phyloP scores from a whole-genome alignment of 2,329 filamentous ascomycete species.

The Fusarium marasasianum region DNA sequence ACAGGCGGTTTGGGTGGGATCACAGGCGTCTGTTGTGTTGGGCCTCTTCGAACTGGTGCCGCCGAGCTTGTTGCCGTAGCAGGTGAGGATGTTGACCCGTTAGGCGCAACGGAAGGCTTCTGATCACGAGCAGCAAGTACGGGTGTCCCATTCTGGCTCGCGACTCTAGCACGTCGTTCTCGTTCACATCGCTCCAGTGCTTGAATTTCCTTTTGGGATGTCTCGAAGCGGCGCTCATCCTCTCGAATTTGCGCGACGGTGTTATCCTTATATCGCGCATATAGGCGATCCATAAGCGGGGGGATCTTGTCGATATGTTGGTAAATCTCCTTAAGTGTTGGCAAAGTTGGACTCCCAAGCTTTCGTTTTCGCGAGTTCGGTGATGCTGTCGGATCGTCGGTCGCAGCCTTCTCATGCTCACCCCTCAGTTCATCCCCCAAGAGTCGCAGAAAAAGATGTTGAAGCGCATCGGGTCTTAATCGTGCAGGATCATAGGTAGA shows the following conservation, averaged over 20 bases:
- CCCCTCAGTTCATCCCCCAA: constrained; percentile 76
- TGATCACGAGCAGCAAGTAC: constrained; percentile 47
- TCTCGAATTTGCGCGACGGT: constrained; percentile 76
- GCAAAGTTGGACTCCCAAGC: constrained; percentile 69
- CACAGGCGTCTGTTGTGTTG: constrained; percentile 47
- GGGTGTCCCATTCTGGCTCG: constrained; percentile 48
- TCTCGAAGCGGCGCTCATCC: constrained; percentile 74
- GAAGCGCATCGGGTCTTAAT: constrained; percentile 79
- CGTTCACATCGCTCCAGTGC: constrained; percentile 67
- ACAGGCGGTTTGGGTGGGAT: constrained; percentile 48
- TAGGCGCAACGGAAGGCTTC: constrained; percentile 40
- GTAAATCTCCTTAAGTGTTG: constrained; percentile 72
- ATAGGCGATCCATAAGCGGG: constrained; percentile 76
- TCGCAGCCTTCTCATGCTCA: constrained; percentile 53
- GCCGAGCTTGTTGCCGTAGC: constrained; percentile 31
- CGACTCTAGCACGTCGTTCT: constrained; percentile 50
- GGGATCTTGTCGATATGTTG: constrained; percentile 75
- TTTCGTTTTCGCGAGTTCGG: constrained; percentile 79
- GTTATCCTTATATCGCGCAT: constrained; percentile 76
- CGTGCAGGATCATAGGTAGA: constrained; percentile 77
- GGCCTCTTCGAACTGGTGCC: constrained; percentile 40
- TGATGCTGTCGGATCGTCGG: constrained; percentile 58
- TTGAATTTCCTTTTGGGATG: constrained; percentile 72
- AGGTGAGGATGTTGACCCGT: constrained; percentile 39
- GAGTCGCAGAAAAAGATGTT: constrained; percentile 79